These are phyloP conservation scores for Herpetomonas tarakana DNA, from an alignment of 208 protist species.

Conservation along the genomic window DNA sequence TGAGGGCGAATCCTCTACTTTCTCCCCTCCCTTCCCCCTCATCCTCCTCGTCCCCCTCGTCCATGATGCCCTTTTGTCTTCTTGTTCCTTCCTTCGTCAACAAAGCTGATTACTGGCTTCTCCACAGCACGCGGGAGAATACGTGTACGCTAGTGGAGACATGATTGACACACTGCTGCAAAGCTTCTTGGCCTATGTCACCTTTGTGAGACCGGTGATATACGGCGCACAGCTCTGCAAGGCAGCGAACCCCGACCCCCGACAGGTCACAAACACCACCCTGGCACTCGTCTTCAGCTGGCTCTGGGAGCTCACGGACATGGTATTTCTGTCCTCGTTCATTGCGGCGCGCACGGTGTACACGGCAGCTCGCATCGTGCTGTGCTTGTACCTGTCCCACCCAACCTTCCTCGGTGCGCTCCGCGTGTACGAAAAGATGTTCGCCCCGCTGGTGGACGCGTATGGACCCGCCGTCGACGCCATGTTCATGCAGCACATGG, in stretches of 20 bases:
- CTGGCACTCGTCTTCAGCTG: constrained; percentile 71
- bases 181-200: constrained; percentile 54
- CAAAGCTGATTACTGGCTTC: no score
- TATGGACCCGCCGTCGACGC: constrained; percentile 53
- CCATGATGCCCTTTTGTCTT: no score
- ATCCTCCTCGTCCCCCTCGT: no score
- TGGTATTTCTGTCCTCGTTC: constrained; percentile 49
- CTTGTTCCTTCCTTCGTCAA: no score
- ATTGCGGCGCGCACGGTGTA: constrained; percentile 59
- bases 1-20: no score
- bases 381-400: constrained; percentile 62
- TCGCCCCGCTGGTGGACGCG: constrained; percentile 33
- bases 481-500: constrained; percentile 48
- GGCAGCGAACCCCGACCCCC: constrained; percentile 24
- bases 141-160: no score
- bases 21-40: no score
- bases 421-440: constrained; percentile 44
- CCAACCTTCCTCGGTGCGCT: constrained; percentile 55
- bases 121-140: no score
- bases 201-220: constrained; percentile 61
- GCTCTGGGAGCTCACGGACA: constrained; percentile 54
- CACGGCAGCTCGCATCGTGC: constrained; percentile 42
- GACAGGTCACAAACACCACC: constrained; percentile 61
- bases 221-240: constrained; percentile 58
- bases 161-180: no score